Percentiles rank a stretch among this genome's conserved stretches.
These are phyloP conservation scores for Cutaneotrichosporon cutaneum DNA, from an alignment of 1,284 basidiomycete genomes.

Conservation along the genomic window DNA sequence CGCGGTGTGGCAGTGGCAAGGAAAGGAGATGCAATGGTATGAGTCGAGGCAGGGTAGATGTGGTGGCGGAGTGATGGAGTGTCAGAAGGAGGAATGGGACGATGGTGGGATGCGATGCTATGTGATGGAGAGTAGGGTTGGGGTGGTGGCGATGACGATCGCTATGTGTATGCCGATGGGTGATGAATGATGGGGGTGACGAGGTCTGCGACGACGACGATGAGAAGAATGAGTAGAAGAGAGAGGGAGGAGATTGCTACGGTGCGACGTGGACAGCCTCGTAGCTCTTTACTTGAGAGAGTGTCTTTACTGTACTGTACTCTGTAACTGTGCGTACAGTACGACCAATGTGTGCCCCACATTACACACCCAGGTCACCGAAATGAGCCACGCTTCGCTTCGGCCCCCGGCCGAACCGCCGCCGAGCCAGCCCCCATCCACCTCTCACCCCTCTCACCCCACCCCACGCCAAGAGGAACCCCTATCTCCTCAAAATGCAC, in stretches of 20 bases:
- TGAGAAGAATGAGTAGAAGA: not conserved
- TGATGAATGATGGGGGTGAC: not conserved
- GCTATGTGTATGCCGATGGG: not conserved
- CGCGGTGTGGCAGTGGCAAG: not conserved
- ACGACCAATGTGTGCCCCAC: not conserved
- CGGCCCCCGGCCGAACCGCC: no score
- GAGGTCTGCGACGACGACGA: not conserved
- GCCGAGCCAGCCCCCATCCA: no score
- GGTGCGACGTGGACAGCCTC: not conserved
- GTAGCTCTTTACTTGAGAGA: no score
- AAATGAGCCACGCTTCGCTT: not conserved
- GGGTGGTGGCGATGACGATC: not conserved
- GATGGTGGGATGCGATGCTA: not conserved
- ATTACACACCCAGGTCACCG: not conserved
- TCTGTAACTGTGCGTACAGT: no score
- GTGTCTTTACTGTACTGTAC: no score
- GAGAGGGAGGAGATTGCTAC: constrained; percentile 1
- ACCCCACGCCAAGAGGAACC: no score
- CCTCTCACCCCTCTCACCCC: no score
- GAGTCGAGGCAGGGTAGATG: not conserved
- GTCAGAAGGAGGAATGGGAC: not conserved
- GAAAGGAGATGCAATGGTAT: not conserved
- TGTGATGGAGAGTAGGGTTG: not conserved
- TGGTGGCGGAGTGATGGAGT: not conserved
- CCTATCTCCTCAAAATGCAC: no score